These are phyloP conservation scores for Penicillium janthinellum DNA, from an alignment of 2,329 filamentous ascomycete species.

Conservation along the genomic window DNA sequence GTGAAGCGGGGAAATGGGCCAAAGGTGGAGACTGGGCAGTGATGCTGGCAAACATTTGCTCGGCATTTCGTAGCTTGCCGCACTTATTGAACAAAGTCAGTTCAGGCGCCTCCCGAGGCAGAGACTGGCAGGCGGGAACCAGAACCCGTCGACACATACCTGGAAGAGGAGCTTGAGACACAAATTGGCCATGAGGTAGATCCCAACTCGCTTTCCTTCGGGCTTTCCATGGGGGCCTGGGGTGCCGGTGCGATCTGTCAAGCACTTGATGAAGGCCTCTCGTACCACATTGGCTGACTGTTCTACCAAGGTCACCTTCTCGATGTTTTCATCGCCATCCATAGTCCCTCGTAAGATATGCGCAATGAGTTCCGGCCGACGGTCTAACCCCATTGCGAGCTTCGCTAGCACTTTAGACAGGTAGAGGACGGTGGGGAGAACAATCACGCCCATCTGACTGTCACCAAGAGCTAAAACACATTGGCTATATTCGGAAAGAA, in stretches of 20 bases:
- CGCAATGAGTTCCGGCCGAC: slow-evolving; percentile 73
- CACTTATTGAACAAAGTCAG: slow-evolving; percentile 54
- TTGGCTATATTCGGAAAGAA: slow-evolving; percentile 56
- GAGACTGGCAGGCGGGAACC: not conserved
- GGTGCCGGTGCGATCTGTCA: slow-evolving; percentile 75
- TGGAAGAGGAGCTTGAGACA: slow-evolving; percentile 87
- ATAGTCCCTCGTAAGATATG: slow-evolving; percentile 54
- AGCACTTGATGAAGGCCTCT: slow-evolving; percentile 85
- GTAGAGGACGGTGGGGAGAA: slow-evolving; percentile 81
- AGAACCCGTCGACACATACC: slow-evolving; percentile 47
- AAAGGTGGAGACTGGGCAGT: slow-evolving; percentile 79
- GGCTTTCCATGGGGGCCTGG: slow-evolving; percentile 63
- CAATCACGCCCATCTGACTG: slow-evolving; percentile 74
- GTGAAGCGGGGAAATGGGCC: slow-evolving; percentile 76
- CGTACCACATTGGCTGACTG: slow-evolving; percentile 86
- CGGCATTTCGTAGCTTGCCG: slow-evolving; percentile 77
- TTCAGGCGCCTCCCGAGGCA: not conserved
- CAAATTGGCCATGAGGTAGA: slow-evolving; percentile 90
- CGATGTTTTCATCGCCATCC: slow-evolving; percentile 63
- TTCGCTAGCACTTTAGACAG: slow-evolving; percentile 78
- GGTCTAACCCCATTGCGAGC: slow-evolving; percentile 81
- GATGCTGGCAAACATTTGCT: slow-evolving; percentile 88
- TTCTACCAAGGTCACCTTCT: slow-evolving; percentile 79
- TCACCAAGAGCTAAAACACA: slow-evolving; percentile 81
- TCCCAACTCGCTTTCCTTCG: slow-evolving; percentile 81